phyloP scores from a whole-genome alignment of 1,284 basidiomycete species.

The Moniliophthora roreri region DNA sequence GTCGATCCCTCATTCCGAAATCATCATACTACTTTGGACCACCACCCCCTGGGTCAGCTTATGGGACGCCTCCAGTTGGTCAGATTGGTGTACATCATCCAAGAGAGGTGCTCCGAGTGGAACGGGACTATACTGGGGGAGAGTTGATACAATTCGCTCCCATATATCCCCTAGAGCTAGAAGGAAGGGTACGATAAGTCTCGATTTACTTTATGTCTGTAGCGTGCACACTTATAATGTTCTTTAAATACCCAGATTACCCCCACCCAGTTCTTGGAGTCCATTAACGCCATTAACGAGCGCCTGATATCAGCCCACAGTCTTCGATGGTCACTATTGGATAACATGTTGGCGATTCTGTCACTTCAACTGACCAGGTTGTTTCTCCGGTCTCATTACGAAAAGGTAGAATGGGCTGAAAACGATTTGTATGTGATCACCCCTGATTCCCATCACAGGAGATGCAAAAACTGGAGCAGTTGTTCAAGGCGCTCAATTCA shows the following conservation, averaged over 20 bases:
- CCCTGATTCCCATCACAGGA: constrained; percentile 46
- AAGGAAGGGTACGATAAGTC: constrained; percentile 79
- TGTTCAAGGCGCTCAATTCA: constrained; percentile 66
- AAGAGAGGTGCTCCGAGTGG: constrained; percentile 81
- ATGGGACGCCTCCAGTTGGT: constrained; percentile 73
- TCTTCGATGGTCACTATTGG: constrained; percentile 58
- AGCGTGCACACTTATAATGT: constrained; percentile 9
- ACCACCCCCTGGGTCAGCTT: constrained; percentile 70
- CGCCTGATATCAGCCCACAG: constrained; percentile 78
- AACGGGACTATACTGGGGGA: constrained; percentile 80
- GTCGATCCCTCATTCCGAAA: constrained; percentile 60
- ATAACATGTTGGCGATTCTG: constrained; percentile 70
- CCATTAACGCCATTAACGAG: constrained; percentile 84
- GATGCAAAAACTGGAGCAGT: constrained; percentile 64
- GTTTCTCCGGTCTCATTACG: constrained; percentile 68
- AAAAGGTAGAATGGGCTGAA: constrained; percentile 50
- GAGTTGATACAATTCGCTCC: constrained; percentile 81
- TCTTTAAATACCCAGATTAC: constrained; percentile 53
- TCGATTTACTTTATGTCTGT: constrained; percentile 5
- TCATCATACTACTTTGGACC: constrained; percentile 85
- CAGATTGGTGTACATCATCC: constrained; percentile 81
- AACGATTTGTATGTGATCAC: background rate
- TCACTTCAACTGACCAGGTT: constrained; percentile 74
- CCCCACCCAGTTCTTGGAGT: constrained; percentile 80
- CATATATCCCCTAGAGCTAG: constrained; percentile 80